Conservation (phyloP, 2,329 filamentous ascomycete species). For the Rugonectria rugulosa region DNA sequence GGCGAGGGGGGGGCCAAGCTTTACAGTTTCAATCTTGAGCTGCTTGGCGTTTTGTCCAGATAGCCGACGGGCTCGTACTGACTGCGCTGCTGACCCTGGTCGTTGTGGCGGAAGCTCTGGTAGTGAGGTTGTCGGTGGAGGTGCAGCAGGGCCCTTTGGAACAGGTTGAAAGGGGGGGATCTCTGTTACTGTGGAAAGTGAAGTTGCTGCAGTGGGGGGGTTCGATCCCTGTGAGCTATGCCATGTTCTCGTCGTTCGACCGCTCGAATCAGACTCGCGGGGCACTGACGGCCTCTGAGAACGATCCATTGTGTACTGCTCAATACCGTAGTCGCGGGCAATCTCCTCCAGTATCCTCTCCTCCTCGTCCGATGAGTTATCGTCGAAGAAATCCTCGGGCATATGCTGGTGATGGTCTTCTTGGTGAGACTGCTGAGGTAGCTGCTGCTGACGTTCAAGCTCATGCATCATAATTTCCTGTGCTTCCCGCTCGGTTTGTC, state of each 20-base stretch:
- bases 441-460: slow-evolving; percentile 56
- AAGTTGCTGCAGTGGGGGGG: slow-evolving; percentile 54
- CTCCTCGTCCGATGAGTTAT: slow-evolving; percentile 73
- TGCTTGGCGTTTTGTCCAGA: slow-evolving; percentile 83
- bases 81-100: slow-evolving; percentile 47
- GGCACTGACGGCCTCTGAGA: slow-evolving; percentile 67
- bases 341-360: slow-evolving; percentile 87
- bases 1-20: slow-evolving; percentile 36
- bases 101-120: slow-evolving; percentile 52
- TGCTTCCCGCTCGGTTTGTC: slow-evolving; percentile 76
- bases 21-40: slow-evolving; percentile 83
- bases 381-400: slow-evolving; percentile 68
- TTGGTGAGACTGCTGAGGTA: slow-evolving; percentile 39
- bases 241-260: slow-evolving; percentile 79
- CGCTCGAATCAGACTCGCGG: slow-evolving; percentile 83
- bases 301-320: slow-evolving; percentile 75
- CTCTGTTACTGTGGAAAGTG: slow-evolving; percentile 74
- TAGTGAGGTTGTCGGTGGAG: slow-evolving; percentile 58
- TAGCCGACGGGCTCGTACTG: slow-evolving; percentile 78
- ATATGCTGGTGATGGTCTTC: slow-evolving; percentile 21
- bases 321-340: slow-evolving; percentile 81
- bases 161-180: slow-evolving; percentile 39
- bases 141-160: slow-evolving; percentile 44
- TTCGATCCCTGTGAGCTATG: slow-evolving; percentile 81
- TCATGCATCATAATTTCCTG: slow-evolving; percentile 37